Percentiles rank a stretch among this genome's conserved stretches.
phyloP scores from a whole-genome alignment of 139 green algal species.

The Picochlorum sp. region DNA sequence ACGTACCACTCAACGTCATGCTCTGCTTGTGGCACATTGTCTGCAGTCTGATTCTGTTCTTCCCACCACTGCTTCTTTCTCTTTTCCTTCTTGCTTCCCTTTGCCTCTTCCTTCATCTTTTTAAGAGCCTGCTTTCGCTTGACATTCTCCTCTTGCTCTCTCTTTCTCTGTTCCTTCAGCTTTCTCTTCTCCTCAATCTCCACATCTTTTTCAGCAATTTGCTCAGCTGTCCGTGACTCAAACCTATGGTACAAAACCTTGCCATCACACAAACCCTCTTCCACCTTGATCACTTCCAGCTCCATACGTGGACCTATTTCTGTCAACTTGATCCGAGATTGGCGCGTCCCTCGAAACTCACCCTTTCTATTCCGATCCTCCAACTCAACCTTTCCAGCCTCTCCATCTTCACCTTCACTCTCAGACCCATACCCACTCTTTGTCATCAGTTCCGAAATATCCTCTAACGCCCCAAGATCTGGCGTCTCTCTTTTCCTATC shows the following conservation, averaged over 20 bases:
- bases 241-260: conserved; percentile 83
- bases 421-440: conserved; percentile 76
- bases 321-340: conserved; percentile 1
- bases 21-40: conserved; percentile 29
- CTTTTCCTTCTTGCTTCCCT: conserved; percentile 13
- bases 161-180: conserved; percentile 46
- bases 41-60: conserved; percentile 8
- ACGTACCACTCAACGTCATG: conserved; percentile 58
- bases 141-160: conserved; percentile 65
- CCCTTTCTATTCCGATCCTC: not conserved
- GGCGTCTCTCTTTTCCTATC: conserved; percentile 38
- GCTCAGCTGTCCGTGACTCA: conserved; percentile 48
- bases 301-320: conserved; percentile 80
- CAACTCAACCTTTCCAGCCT: not conserved
- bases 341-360: not conserved
- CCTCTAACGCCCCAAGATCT: conserved; percentile 62
- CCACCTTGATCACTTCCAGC: conserved; percentile 87
- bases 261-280: conserved; percentile 87
- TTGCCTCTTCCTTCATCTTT: conserved; percentile 13
- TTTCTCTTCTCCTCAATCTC: conserved; percentile 31
- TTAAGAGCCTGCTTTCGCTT: conserved; percentile 40
- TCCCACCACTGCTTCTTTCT: conserved; percentile 22
- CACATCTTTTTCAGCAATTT: conserved; percentile 39
- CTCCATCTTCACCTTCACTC: conserved; percentile 27
- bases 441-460: conserved; percentile 85